phyloP scores from a whole-genome alignment of 169 alveolate species.

The Plasmodium malariae region DNA sequence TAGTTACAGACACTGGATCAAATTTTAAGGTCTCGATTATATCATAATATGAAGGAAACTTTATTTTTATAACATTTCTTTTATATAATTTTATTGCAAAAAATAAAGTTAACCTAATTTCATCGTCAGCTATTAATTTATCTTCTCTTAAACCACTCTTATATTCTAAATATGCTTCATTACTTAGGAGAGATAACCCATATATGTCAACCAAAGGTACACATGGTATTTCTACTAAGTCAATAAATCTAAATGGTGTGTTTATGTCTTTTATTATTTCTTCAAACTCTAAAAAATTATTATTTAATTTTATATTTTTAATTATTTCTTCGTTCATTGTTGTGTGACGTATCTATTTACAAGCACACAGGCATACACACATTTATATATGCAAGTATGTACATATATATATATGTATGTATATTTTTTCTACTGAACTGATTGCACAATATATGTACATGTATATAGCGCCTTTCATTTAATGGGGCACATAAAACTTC shows the following conservation, averaged over 20 bases:
- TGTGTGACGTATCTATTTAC: neutral
- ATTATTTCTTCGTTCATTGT: slow-evolving; percentile 58
- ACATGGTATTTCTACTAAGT: slow-evolving; percentile 75
- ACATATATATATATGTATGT: slow-evolving; percentile 8
- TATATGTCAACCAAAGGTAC: slow-evolving; percentile 64
- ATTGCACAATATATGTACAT: neutral
- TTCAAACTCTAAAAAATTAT: slow-evolving; percentile 66
- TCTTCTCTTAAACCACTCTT: slow-evolving; percentile 72
- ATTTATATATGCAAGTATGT: neutral
- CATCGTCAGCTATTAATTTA: slow-evolving; percentile 63
- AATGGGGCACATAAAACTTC: neutral
- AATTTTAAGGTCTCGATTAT: slow-evolving; percentile 67
- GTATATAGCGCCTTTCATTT: slow-evolving; percentile 14
- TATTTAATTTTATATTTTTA: slow-evolving; percentile 65
- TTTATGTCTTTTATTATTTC: slow-evolving; percentile 76
- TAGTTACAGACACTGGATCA: slow-evolving; percentile 74
- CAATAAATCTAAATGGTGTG: slow-evolving; percentile 67
- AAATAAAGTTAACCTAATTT: slow-evolving; percentile 56
- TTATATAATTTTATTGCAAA: slow-evolving; percentile 75
- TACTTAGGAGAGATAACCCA: slow-evolving; percentile 63
- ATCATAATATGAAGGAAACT: slow-evolving; percentile 74
- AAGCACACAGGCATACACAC: slow-evolving; percentile 1
- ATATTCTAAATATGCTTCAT: slow-evolving; percentile 76
- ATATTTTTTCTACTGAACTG: slow-evolving; percentile 3
- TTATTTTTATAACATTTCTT: slow-evolving; percentile 63